Percentiles rank a stretch among this genome's conserved stretches.
Conservation (phyloP, 441 rosid species). For the Brassica hybrid region DNA sequence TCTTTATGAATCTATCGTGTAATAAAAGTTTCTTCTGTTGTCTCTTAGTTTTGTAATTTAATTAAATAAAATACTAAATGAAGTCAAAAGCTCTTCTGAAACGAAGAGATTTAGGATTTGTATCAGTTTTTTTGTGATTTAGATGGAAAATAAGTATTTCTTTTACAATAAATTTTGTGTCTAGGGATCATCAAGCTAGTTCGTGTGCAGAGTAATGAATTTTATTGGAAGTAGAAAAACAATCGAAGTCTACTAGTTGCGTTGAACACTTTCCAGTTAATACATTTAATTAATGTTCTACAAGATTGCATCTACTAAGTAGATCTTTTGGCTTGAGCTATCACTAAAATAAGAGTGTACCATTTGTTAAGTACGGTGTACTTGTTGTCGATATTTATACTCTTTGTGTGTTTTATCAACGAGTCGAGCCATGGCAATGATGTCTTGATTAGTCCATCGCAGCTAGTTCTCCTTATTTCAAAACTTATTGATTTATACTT, state of each 20-base stretch:
- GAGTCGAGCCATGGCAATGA: not conserved
- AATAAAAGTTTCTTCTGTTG: conserved; percentile 33
- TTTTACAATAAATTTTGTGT: conserved; percentile 23
- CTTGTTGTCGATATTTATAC: conserved; percentile 1
- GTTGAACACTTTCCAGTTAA: not conserved
- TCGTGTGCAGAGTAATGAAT: conserved; percentile 18
- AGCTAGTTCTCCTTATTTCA: not conserved
- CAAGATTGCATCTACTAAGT: conserved; percentile 7
- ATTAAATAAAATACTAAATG: not conserved
- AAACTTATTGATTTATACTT: not conserved
- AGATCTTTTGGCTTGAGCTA: conserved; percentile 7
- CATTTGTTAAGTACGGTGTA: not conserved
- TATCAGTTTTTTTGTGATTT: conserved; percentile 27
- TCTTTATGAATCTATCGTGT: conserved; percentile 5
- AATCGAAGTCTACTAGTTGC: not conserved
- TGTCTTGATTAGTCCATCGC: not conserved
- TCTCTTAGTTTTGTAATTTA: conserved; percentile 7
- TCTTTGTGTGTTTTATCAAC: not conserved
- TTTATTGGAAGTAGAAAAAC: not conserved
- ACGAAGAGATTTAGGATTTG: conserved; percentile 21
- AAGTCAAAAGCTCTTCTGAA: conserved; percentile 26
- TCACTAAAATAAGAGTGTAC: not conserved
- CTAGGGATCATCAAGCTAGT: conserved; percentile 19
- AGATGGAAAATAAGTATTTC: conserved; percentile 23
- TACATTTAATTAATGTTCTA: not conserved